Evolutionary conservation across 345 rosid species (phyloP).

Genomic region (Tarenaya hassleriana): DNA sequence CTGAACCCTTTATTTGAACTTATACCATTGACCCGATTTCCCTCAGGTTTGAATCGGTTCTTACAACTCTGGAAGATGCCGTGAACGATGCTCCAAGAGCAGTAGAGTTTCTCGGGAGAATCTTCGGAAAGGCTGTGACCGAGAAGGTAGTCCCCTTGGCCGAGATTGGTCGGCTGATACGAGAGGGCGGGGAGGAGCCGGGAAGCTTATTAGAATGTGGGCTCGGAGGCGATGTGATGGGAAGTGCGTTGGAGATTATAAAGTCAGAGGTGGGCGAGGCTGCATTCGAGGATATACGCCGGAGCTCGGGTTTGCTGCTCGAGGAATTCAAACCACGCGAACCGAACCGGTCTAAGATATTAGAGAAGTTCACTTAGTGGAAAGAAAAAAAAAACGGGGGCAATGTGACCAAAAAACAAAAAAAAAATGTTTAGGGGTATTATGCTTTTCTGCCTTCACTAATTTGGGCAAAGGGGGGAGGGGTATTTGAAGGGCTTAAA

Average conservation of each 20-base stretch:
- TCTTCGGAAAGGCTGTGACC: constrained; percentile 48
- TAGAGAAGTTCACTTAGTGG: constrained; percentile 71
- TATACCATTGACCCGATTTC: background rate
- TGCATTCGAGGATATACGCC: constrained; percentile 41
- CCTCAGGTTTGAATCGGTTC: constrained; percentile 65
- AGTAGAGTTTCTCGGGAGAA: constrained; percentile 66
- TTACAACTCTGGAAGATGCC: constrained; percentile 69
- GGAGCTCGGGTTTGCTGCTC: constrained; percentile 46
- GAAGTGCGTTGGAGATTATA: constrained; percentile 61
- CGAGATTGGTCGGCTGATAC: constrained; percentile 52
- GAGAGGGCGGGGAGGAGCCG: constrained; percentile 66
- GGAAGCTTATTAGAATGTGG: constrained; percentile 55
- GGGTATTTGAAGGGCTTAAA: too few relatives aligned
- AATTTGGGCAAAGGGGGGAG: too few relatives aligned
- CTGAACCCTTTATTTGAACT: background rate
- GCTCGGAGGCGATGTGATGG: constrained; percentile 79
- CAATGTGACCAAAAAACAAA: too few relatives aligned
- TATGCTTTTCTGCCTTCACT: too few relatives aligned
- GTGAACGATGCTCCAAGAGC: constrained; percentile 94
- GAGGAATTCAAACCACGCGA: constrained; percentile 67
- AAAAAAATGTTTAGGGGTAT: too few relatives aligned
- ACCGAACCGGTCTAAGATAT: constrained; percentile 49
- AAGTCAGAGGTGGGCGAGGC: constrained; percentile 54
- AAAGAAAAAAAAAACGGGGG: background rate
- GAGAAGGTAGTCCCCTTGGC: constrained; percentile 45